Percentiles rank a stretch among this genome's conserved stretches.
Conservation (phyloP, 352 stramenopile genomes). For the Pythium apleroticum region DNA sequence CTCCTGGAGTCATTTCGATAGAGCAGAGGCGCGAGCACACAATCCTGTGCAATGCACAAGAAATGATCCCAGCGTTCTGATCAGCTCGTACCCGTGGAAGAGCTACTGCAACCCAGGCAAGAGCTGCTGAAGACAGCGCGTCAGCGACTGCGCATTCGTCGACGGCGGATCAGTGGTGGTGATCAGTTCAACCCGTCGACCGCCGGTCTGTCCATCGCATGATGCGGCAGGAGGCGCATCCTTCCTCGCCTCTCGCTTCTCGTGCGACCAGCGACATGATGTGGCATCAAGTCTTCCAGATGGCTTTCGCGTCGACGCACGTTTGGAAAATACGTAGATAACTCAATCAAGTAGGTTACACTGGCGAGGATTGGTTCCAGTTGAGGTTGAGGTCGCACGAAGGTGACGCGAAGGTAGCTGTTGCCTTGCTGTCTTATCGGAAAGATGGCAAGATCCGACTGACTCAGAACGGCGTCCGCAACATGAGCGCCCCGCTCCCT, state of each 20-base stretch:
- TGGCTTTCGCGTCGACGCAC: not conserved
- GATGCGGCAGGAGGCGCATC: not conserved
- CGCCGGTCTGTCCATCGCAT: not conserved
- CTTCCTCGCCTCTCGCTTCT: not conserved
- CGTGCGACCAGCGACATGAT: not conserved
- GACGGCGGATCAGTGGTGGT: too few relatives aligned
- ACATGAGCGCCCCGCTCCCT: too few relatives aligned
- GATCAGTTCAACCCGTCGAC: too few relatives aligned
- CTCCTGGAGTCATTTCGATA: too few relatives aligned
- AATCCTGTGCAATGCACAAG: too few relatives aligned
- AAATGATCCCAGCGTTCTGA: too few relatives aligned
- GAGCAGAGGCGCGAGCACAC: too few relatives aligned
- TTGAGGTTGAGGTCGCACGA: not conserved
- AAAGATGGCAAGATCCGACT: not conserved
- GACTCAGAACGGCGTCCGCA: not conserved
- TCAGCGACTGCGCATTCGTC: not conserved
- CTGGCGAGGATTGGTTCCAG: not conserved
- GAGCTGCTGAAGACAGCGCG: not conserved
- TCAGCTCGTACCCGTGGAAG: too few relatives aligned
- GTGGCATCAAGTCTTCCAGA: not conserved
- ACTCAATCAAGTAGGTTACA: not conserved
- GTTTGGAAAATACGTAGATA: not conserved
- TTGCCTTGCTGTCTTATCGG: not conserved
- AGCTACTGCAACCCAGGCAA: too few relatives aligned
- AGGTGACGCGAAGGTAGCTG: conserved; percentile 6